Base-by-base conservation (phyloP, 2,329 filamentous ascomycete genomes). In the Dactylellina leptospora region DNA sequence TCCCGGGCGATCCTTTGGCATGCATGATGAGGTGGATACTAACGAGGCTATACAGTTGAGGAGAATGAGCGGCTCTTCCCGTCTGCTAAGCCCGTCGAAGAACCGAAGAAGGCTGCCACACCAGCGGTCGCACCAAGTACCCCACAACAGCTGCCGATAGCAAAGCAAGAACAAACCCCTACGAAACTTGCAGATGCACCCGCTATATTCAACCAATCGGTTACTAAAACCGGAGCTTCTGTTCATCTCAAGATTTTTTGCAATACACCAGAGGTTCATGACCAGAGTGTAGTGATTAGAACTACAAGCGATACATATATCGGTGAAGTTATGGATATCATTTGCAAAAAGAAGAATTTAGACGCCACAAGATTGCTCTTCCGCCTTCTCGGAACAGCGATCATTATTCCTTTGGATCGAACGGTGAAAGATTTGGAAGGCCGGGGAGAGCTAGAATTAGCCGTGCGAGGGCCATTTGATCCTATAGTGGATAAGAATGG, bases 281-380 rank as follows among this genome's bases (percentile, higher is more conserved):
- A 89, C n/a, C 88, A 89, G 77, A 87, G 88, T 81, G 85, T 91
- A 22, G 88, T 87, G 1, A 81, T 93, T 16, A 87, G 90, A 73
- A 90, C 91, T 47, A 93, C 89, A 0, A 92, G 90, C 0, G 90
- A 93, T 75, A 93, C 88, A 27, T 95, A 93, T 78, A 86, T 95
- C 45, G 90, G 89, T 44, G 90, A 95, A 78, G 87, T 95, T 25
- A 86, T 93, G 55, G 90, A 93, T 77, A 84, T 87, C 74, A 88
- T 91, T 1, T 95, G 91, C 78, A 86, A 88, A 42, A 91, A 90
- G 79, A 84, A 92, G 44, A 87, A 90, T 66, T 82, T 95, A 0
- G 91, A 95, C 78, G 92, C 92, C 81, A 89, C 85, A 16, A 86
- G 88, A 63, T 90, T 92, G 78, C 88, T 93, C 3, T 84, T 96